Evolutionary conservation across 257 asterid species (phyloP), one percentile per base, ranked within the genome.

Genomic region (Scutellaria galericulata): DNA sequence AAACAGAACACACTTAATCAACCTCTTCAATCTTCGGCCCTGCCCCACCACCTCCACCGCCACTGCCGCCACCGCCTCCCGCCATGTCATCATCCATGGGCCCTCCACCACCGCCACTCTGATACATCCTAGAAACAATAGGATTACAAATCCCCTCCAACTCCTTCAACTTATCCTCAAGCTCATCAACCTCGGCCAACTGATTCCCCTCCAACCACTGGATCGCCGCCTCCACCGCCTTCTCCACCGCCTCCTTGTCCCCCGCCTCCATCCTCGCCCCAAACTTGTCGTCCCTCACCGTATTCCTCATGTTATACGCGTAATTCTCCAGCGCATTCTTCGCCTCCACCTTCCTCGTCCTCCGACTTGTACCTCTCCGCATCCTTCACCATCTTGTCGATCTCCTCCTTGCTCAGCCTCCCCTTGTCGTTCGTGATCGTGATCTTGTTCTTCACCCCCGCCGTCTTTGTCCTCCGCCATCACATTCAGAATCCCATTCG

Each of bases 11-110:
- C 64, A 55, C 50, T 73, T 68, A 86, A 57, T 86, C 92, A 27
- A 86, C 89, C 84, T 86, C 92, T 70, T 84, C 89, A 67, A 84
- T 84, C 82, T 82, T 86, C 12, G 92, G 89, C 13, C 86, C 91
- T 0, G 77, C 71, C 3, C 80, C 76, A 48, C 74, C 84, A 42
- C 85, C 80, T 13, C 75, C 84, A 41, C 84, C 31, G 11, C 78
- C 15, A 9, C 83, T 50, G 5, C 80, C 78, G 4, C 61, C 46
- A 0, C 71, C 73, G 9, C 70, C 78, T 0, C 50, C 80, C 2
- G 78, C 54, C 85, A 60, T 55, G 10, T 80, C 84, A 63, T 51
- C 80, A 64, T 70, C 83, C 83, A 76, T 81, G 1, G 81, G 80
- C 7, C 1, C 84, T 9, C 78, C 73, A 20, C 83, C 79, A 15